A percentile compares a stretch with the other conserved stretches of the same genome.
These are phyloP conservation scores for Saccharomyces hybrid DNA, from an alignment of 1,139 yeast genomes.

Conservation along the genomic window DNA sequence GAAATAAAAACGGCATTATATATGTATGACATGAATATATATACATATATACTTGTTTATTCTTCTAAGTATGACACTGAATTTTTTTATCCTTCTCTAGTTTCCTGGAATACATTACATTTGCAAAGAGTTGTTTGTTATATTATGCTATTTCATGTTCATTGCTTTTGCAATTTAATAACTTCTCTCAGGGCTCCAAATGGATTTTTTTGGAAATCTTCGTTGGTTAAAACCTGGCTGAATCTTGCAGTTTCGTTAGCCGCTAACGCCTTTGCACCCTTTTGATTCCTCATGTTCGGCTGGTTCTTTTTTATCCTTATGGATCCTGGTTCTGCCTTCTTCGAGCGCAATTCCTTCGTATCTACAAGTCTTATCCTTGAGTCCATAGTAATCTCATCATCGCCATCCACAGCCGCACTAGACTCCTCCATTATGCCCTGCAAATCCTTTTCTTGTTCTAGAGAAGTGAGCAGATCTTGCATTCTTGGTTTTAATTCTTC, in stretches of 20 bases:
- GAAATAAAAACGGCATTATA: background rate
- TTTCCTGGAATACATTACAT: background rate
- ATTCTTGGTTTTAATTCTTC: constrained; percentile 60
- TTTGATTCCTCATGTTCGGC: constrained; percentile 54
- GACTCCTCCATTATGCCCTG: constrained; percentile 8
- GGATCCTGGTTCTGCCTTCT: constrained; percentile 23
- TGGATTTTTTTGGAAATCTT: constrained; percentile 47
- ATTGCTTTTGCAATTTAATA: constrained; percentile 30
- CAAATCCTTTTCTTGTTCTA: constrained; percentile 36
- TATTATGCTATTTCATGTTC: background rate
- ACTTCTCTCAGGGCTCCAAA: constrained; percentile 49
- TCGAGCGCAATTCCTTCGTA: constrained; percentile 11
- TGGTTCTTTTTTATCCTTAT: constrained; percentile 37
- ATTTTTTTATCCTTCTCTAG: background rate
- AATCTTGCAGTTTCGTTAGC: constrained; percentile 50
- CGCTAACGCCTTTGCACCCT: constrained; percentile 51
- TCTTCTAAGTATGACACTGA: background rate
- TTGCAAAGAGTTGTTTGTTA: constrained; percentile 9
- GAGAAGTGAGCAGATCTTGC: constrained; percentile 50
- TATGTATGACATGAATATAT: background rate
- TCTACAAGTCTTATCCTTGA: constrained; percentile 18
- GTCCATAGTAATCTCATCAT: constrained; percentile 6
- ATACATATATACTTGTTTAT: background rate
- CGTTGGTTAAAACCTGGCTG: constrained; percentile 45
- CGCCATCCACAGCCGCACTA: constrained; percentile 13